phyloP scores from a whole-genome alignment of 208 protist genomes.

The Naegleria gruberi region DNA sequence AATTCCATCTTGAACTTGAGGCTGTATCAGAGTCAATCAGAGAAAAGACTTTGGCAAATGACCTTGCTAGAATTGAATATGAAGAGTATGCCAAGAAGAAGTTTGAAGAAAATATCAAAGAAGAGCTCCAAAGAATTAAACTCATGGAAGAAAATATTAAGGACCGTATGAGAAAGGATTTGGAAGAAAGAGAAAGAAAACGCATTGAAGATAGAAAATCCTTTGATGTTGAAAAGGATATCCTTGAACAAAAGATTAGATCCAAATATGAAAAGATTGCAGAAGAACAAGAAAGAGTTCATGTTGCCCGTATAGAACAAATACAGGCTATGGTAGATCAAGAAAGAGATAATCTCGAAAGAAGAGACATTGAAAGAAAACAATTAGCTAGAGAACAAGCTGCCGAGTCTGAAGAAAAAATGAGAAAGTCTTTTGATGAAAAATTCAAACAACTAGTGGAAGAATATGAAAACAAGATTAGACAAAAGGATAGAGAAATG shows the following conservation, averaged over 20 bases:
- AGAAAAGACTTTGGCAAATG: neutral
- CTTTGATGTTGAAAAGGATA: neutral
- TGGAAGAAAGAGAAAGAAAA: neutral
- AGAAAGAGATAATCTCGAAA: neutral
- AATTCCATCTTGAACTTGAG: neutral
- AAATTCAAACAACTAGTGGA: neutral
- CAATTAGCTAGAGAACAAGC: neutral
- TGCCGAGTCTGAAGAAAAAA: neutral
- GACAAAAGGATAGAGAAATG: neutral
- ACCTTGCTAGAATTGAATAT: neutral
- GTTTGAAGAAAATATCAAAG: neutral
- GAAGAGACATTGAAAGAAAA: neutral
- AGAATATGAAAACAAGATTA: neutral
- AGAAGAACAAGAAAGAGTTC: neutral
- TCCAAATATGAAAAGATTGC: neutral
- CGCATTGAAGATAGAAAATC: neutral
- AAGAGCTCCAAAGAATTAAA: neutral
- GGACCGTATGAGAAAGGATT: neutral
- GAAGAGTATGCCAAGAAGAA: neutral
- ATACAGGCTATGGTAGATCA: neutral
- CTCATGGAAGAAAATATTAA: neutral
- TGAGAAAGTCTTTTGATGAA: neutral
- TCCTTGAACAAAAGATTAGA: neutral
- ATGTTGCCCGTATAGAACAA: neutral
- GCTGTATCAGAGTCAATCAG: neutral